Conservation (phyloP, 257 asterid genomes). For the Henckelia pumila region DNA sequence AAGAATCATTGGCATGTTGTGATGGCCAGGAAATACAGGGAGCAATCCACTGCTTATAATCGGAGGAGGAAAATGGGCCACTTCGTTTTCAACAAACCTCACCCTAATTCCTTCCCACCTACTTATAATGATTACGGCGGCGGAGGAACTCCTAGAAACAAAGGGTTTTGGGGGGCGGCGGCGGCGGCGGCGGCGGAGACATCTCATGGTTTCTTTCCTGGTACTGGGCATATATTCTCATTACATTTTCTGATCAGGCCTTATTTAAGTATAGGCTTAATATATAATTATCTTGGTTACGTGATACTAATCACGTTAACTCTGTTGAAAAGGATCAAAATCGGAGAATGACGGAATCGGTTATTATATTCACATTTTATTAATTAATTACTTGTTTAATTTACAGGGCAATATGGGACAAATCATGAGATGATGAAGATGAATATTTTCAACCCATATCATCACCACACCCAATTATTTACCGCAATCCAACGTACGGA, state of each 20-base stretch:
- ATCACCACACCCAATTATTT: constrained; percentile 18
- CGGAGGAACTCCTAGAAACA: constrained; percentile 19
- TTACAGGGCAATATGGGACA: no score
- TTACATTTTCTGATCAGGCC: not conserved
- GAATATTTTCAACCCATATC: constrained; percentile 38
- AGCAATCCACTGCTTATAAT: constrained; percentile 65
- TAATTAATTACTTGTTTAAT: no score
- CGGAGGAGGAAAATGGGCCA: constrained; percentile 74
- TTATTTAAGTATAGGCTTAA: no score
- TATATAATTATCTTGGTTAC: no score
- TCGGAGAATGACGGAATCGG: no score
- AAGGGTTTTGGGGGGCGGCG: constrained; percentile 37
- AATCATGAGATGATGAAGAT: no score
- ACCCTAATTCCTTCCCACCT: no score
- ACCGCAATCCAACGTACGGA: constrained; percentile 29
- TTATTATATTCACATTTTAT: no score
- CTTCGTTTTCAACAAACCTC: constrained; percentile 43
- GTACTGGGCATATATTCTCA: constrained; percentile 30
- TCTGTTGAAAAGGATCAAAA: no score
- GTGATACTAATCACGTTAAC: no score
- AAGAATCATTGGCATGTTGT: constrained; percentile 94
- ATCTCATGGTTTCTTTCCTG: constrained; percentile 43
- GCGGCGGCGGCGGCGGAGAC: constrained; percentile 33
- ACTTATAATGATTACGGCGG: no score
- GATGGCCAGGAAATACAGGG: constrained; percentile 84